phyloP scores from a whole-genome alignment of 2,329 filamentous ascomycete species.

The Colletotrichum godetiae region DNA sequence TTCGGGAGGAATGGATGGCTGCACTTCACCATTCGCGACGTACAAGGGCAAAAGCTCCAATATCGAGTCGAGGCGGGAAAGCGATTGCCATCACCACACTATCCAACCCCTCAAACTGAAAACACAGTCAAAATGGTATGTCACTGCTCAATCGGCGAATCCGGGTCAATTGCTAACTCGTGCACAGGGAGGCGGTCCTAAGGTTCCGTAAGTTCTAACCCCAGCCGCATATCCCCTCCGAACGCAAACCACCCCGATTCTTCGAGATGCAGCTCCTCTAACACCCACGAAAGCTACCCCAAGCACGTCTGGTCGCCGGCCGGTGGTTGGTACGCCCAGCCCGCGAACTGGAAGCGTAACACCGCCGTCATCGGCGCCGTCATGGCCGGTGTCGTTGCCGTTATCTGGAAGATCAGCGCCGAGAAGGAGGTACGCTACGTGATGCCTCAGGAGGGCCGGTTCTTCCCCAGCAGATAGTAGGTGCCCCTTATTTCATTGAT shows the following conservation, averaged over 20 bases:
- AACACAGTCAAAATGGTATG: conserved; percentile 67
- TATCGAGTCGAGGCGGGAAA: conserved; percentile 34
- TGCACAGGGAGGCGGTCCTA: conserved; percentile 78
- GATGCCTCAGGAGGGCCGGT: conserved; percentile 81
- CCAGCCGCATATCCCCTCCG: conserved; percentile 22
- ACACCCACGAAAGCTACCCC: conserved; percentile 75
- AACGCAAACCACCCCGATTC: conserved; percentile 9
- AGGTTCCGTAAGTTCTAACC: conserved; percentile 63
- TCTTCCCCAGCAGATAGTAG: conserved; percentile 88
- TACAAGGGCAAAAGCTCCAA: conserved; percentile 28
- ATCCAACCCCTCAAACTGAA: conserved; percentile 46
- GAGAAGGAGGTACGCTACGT: conserved; percentile 77
- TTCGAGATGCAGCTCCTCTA: conserved; percentile 37
- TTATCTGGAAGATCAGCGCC: conserved; percentile 79
- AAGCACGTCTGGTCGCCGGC: conserved; percentile 99
- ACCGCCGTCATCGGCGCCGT: conserved; percentile 80
- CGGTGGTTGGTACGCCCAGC: conserved; percentile 97
- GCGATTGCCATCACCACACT: conserved; percentile 37
- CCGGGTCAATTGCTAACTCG: conserved; percentile 51
- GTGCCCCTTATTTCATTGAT: conserved; percentile 45
- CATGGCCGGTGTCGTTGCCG: conserved; percentile 74
- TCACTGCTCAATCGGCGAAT: background rate
- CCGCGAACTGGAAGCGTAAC: conserved; percentile 94
- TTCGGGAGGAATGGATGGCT: conserved; percentile 14
- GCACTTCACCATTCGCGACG: conserved; percentile 28